Evolutionary conservation across 2,329 filamentous ascomycete genomes (phyloP).

Genomic region (Elsinoe necatrix): DNA sequence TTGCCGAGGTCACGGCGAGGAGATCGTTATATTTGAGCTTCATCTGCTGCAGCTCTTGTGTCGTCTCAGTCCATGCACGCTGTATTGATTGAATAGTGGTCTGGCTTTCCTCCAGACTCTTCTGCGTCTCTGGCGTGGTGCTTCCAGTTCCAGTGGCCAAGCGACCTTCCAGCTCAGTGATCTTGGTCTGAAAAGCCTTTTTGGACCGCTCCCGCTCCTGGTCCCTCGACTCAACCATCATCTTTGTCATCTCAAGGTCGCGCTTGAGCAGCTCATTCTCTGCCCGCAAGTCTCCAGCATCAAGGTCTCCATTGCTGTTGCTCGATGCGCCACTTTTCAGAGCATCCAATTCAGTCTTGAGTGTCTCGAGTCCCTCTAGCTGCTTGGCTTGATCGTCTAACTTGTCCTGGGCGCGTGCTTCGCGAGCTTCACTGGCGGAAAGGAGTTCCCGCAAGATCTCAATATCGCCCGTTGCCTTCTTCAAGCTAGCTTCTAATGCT

Average conservation of each 20-base stretch:
- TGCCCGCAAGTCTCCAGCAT: constrained; percentile 49
- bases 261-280: constrained; percentile 50
- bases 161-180: constrained; percentile 38
- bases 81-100: constrained; percentile 43
- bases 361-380: constrained; percentile 50
- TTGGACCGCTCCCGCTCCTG: constrained; percentile 41
- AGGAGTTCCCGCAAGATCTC: constrained; percentile 55
- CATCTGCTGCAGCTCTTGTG: constrained; percentile 5
- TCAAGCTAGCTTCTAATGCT: constrained; percentile 50
- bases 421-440: constrained; percentile 60
- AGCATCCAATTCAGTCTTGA: constrained; percentile 52
- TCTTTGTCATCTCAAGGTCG: constrained; percentile 51
- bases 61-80: constrained; percentile 40
- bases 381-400: constrained; percentile 55
- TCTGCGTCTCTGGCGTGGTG: constrained; percentile 36
- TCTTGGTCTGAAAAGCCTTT: constrained; percentile 41
- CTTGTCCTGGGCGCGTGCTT: constrained; percentile 55
- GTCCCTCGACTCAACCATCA: constrained; percentile 42
- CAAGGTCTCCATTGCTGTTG: constrained; percentile 55
- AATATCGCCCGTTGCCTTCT: constrained; percentile 50
- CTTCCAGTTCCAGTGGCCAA: background rate
- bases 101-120: constrained; percentile 39
- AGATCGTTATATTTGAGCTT: constrained; percentile 14
- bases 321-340: constrained; percentile 55
- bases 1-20: background rate